Conservation (phyloP, 1,284 basidiomycete species). For the Moniliella sp. region DNA sequence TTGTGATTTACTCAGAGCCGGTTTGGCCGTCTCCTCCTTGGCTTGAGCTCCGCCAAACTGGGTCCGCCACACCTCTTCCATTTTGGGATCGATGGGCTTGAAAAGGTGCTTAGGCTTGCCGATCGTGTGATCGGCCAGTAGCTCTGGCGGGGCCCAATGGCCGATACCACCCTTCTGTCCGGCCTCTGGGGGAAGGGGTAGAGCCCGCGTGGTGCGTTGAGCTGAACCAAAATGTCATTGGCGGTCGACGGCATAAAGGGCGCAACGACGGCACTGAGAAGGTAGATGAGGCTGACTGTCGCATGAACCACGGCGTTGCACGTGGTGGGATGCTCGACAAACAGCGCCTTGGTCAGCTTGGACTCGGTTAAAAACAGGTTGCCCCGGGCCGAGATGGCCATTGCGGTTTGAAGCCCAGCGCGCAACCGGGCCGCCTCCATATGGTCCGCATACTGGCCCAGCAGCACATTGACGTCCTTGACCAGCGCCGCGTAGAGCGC, state of each 20-base stretch:
- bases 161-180: no score
- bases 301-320: conserved; percentile 72
- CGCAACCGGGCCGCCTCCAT: conserved; percentile 86
- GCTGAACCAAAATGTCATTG: conserved; percentile 58
- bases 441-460: conserved; percentile 59
- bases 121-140: conserved; percentile 65
- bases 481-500: conserved; percentile 41
- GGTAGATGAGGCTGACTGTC: conserved; percentile 78
- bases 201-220: conserved; percentile 66
- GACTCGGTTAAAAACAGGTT: conserved; percentile 87
- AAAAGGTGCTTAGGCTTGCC: conserved; percentile 74
- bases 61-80: conserved; percentile 59
- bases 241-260: conserved; percentile 91
- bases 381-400: conserved; percentile 73
- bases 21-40: no score
- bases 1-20: conserved; percentile 27
- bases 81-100: conserved; percentile 75
- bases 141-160: conserved; percentile 59
- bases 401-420: conserved; percentile 61
- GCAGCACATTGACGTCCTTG: conserved; percentile 53
- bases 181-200: no score
- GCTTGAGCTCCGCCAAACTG: conserved; percentile 52
- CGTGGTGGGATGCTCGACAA: conserved; percentile 55
- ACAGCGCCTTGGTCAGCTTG: conserved; percentile 71
- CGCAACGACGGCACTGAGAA: conserved; percentile 61